These are phyloP conservation scores for Solanum corneliomulleri DNA, from an alignment of 257 asterid genomes.

Conservation along the genomic window DNA sequence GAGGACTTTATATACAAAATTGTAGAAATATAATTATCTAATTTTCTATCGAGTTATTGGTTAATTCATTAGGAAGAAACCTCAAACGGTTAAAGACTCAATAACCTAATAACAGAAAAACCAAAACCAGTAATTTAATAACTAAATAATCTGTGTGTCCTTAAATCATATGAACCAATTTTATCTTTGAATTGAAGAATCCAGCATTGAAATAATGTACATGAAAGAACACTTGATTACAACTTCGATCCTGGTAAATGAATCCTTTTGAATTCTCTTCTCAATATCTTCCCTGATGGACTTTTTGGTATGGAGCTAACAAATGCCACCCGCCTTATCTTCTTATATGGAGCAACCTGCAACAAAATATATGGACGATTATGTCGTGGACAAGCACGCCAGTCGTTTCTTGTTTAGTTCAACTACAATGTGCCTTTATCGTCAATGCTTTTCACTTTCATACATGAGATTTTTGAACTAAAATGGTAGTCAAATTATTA, in stretches of 20 bases:
- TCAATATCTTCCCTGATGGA: slow-evolving; percentile 42
- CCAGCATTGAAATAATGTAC: background rate
- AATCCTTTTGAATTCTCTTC: slow-evolving; percentile 29
- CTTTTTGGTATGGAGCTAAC: slow-evolving; percentile 34
- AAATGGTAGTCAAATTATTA: background rate
- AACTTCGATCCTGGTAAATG: slow-evolving; percentile 20
- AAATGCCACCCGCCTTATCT: slow-evolving; percentile 37
- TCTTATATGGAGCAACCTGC: slow-evolving; percentile 53
- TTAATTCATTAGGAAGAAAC: background rate
- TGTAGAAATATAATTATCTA: too few species aligned
- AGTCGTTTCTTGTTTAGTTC: background rate
- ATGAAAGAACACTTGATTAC: background rate
- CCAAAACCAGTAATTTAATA: too few species aligned
- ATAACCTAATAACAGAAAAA: too few species aligned
- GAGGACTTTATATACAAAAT: too few species aligned
- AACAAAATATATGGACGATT: background rate
- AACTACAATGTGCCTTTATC: background rate
- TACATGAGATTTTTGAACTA: background rate
- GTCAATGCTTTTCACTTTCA: background rate
- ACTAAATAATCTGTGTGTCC: background rate
- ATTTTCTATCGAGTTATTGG: too few species aligned
- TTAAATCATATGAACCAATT: background rate
- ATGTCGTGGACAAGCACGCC: background rate
- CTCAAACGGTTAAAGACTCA: background rate
- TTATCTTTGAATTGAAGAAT: background rate